A percentile compares a stretch with the other conserved stretches of the same genome.
These are phyloP conservation scores for Vaccinium myrtillus DNA, from an alignment of 148 eudicot genomes.

Conservation along the genomic window DNA sequence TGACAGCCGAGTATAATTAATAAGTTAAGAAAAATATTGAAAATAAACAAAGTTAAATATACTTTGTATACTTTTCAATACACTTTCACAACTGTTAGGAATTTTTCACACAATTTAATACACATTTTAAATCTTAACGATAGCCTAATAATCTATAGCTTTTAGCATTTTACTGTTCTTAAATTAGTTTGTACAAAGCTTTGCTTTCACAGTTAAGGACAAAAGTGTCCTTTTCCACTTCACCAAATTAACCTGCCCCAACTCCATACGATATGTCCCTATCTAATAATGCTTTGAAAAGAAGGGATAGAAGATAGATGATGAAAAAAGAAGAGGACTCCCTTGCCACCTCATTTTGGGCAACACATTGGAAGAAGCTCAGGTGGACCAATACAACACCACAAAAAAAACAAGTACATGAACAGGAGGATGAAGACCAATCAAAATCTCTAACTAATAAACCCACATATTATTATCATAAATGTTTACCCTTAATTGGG, in stretches of 20 bases:
- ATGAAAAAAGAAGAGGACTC: not conserved
- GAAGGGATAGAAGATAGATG: not conserved
- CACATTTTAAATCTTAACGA: no score
- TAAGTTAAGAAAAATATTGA: no score
- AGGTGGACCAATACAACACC: not conserved
- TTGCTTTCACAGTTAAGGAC: not conserved
- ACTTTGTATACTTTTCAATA: no score
- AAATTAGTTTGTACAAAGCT: not conserved
- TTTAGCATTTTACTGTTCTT: no score
- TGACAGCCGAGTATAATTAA: no score
- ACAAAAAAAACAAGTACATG: not conserved
- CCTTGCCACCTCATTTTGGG: constrained; percentile 4
- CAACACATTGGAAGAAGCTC: constrained; percentile 15
- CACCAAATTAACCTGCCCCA: not conserved
- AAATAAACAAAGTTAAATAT: no score
- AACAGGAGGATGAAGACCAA: constrained; percentile 4
- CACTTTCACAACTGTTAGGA: no score
- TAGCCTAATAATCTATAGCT: no score
- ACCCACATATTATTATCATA: not conserved
- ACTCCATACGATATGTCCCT: not conserved
- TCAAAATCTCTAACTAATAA: not conserved
- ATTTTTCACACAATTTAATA: no score
- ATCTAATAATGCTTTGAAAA: constrained; percentile 3
- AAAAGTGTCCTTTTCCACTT: constrained; percentile 13
- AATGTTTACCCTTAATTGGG: not conserved